Evolutionary conservation across 2,329 filamentous ascomycete genomes (phyloP).

Genomic region (Calcarisporium arbuscula): DNA sequence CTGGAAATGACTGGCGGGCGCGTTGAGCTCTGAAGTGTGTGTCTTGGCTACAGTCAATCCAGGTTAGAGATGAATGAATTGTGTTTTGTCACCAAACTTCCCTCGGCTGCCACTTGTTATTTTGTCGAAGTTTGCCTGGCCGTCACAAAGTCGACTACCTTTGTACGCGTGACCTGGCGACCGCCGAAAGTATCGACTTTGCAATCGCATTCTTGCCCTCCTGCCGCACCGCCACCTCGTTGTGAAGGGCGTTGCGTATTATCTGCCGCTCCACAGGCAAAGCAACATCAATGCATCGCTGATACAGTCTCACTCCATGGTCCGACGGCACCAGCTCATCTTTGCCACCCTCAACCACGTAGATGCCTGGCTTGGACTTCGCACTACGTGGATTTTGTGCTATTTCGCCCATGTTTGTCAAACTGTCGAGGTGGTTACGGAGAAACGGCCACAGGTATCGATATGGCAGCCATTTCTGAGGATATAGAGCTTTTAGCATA

Average conservation of each 20-base stretch:
- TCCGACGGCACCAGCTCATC: constrained; percentile 52
- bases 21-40: too few species aligned
- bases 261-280: constrained; percentile 37
- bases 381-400: constrained; percentile 16
- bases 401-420: constrained; percentile 42
- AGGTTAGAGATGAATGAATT: too few species aligned
- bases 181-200: constrained; percentile 29
- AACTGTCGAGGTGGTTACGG: constrained; percentile 54
- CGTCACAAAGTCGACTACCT: too few species aligned
- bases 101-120: too few species aligned
- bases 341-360: constrained; percentile 49
- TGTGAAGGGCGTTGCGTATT: constrained; percentile 48
- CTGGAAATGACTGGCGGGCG: too few species aligned
- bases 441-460: constrained; percentile 68
- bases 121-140: constrained; percentile 16
- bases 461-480: constrained; percentile 75
- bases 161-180: constrained; percentile 8
- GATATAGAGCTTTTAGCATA: constrained; percentile 68
- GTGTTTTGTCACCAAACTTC: too few species aligned
- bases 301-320: constrained; percentile 40
- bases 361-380: constrained; percentile 29
- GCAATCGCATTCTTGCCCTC: constrained; percentile 39
- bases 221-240: constrained; percentile 43
- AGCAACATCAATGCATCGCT: constrained; percentile 40
- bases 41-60: too few species aligned